A percentile compares a stretch with the other conserved stretches of the same genome.
phyloP scores from a whole-genome alignment of 2,329 filamentous ascomycete species.

The Pseudocercospora macadamiae region DNA sequence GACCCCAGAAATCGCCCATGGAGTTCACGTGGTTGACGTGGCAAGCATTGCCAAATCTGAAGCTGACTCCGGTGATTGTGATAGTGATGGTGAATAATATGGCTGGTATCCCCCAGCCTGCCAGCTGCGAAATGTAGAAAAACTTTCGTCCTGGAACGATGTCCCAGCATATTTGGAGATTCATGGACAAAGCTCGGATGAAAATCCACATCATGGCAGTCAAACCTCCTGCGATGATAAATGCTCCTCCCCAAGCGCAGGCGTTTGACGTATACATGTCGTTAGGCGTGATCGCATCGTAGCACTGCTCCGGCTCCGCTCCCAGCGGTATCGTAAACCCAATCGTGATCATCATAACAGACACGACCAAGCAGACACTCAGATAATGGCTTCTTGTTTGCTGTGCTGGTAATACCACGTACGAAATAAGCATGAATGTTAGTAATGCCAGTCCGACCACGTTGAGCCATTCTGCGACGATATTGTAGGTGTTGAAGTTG shows the following conservation, averaged over 20 bases:
- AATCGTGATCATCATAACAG: constrained; percentile 80
- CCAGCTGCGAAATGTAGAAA: constrained; percentile 79
- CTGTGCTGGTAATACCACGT: constrained; percentile 77
- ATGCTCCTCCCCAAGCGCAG: constrained; percentile 85
- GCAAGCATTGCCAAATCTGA: constrained; percentile 87
- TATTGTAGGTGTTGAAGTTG: constrained; percentile 60
- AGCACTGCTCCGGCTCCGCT: constrained; percentile 77
- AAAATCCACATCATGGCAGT: constrained; percentile 87
- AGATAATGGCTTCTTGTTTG: constrained; percentile 92
- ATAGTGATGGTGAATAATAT: constrained; percentile 76
- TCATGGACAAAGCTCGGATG: constrained; percentile 83
- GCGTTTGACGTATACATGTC: constrained; percentile 81
- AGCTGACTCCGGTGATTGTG: constrained; percentile 87
- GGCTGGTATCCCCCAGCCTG: constrained; percentile 83
- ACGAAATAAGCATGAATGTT: constrained; percentile 77
- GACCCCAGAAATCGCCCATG: constrained; percentile 86
- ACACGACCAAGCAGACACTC: constrained; percentile 80
- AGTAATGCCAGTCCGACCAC: constrained; percentile 73
- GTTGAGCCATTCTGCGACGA: constrained; percentile 79
- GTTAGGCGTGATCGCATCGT: constrained; percentile 87
- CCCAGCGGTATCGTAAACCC: constrained; percentile 89
- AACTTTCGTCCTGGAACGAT: constrained; percentile 84
- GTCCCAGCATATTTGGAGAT: constrained; percentile 96
- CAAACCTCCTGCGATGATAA: constrained; percentile 85
- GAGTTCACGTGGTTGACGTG: constrained; percentile 92